Conservation (phyloP, 805 yeast species). For the Wickerhamiella kurtzmanii region DNA sequence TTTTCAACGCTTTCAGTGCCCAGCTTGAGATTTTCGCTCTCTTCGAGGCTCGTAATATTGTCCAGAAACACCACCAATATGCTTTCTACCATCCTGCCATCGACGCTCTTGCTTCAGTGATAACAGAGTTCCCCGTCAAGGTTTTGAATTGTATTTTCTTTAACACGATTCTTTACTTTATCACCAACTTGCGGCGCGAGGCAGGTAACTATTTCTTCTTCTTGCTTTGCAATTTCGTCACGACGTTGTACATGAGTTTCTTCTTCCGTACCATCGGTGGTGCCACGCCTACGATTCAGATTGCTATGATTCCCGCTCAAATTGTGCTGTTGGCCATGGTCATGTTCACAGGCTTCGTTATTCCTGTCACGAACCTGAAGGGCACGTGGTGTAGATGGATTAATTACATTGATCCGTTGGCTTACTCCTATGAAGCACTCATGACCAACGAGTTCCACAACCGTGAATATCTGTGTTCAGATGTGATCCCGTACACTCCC, state of each 20-base stretch:
- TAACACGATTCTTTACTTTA: slow-evolving; percentile 40
- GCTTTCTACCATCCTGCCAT: slow-evolving; percentile 63
- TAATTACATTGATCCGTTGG: slow-evolving; percentile 42
- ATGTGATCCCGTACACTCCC: slow-evolving; percentile 35
- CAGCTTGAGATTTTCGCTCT: slow-evolving; percentile 40
- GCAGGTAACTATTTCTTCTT: slow-evolving; percentile 45
- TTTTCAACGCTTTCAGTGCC: slow-evolving; percentile 49
- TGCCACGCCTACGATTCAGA: slow-evolving; percentile 34
- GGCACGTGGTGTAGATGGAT: slow-evolving; percentile 59
- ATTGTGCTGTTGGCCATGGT: slow-evolving; percentile 36
- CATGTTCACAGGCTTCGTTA: slow-evolving; percentile 50
- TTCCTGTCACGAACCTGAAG: slow-evolving; percentile 47
- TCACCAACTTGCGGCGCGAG: slow-evolving; percentile 36
- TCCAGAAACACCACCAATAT: slow-evolving; percentile 57
- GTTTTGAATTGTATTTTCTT: slow-evolving; percentile 33
- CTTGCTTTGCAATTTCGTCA: slow-evolving; percentile 32
- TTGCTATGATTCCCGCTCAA: slow-evolving; percentile 52
- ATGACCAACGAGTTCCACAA: slow-evolving; percentile 53
- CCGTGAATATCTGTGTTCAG: slow-evolving; percentile 39
- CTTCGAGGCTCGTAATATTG: slow-evolving; percentile 43
- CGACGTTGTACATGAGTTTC: slow-evolving; percentile 36
- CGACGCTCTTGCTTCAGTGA: slow-evolving; percentile 49
- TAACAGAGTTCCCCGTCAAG: slow-evolving; percentile 54
- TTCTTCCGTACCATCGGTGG: slow-evolving; percentile 45
- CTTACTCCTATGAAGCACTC: slow-evolving; percentile 48